A percentile compares a stretch with the other conserved stretches of the same genome.
phyloP scores from a whole-genome alignment of 495 filamentous ascomycete species.

The Clohesyomyces aquaticus region DNA sequence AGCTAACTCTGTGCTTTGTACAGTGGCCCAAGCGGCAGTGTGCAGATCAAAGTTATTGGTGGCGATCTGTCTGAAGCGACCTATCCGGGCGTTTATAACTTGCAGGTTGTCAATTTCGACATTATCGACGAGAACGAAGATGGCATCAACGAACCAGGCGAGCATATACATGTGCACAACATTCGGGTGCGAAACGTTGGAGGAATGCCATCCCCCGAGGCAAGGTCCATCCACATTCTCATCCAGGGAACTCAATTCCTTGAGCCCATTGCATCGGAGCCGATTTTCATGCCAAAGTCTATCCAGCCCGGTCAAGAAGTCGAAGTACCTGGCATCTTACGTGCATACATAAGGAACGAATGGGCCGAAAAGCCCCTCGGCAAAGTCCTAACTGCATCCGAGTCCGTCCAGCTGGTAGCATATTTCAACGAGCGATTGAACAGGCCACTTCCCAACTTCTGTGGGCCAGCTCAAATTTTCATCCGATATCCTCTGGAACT shows the following conservation, averaged over 20 bases:
- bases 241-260: slow-evolving; percentile 22
- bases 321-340: slow-evolving; percentile 25
- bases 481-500: slow-evolving; percentile 29
- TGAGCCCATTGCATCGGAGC: slow-evolving; percentile 12
- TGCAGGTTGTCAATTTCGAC: slow-evolving; percentile 49
- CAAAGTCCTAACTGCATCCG: not conserved
- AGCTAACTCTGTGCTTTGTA: not conserved
- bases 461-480: slow-evolving; percentile 2
- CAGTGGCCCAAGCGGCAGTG: slow-evolving; percentile 39
- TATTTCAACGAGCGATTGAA: slow-evolving; percentile 21
- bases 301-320: slow-evolving; percentile 27
- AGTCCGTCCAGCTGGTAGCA: slow-evolving; percentile 19
- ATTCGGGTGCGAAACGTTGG: slow-evolving; percentile 49
- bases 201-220: slow-evolving; percentile 31
- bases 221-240: slow-evolving; percentile 9
- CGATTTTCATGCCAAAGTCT: slow-evolving; percentile 16
- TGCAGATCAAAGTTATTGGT: slow-evolving; percentile 44
- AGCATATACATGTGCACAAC: slow-evolving; percentile 50
- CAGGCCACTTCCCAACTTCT: slow-evolving; percentile 18
- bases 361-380: slow-evolving; percentile 8
- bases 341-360: slow-evolving; percentile 24
- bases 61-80: slow-evolving; percentile 42
- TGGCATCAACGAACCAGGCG: slow-evolving; percentile 54
- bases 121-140: slow-evolving; percentile 53
- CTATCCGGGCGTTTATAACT: slow-evolving; percentile 47